phyloP scores from a whole-genome alignment of 139 green algal genomes.

The Nannochloris sp. region DNA sequence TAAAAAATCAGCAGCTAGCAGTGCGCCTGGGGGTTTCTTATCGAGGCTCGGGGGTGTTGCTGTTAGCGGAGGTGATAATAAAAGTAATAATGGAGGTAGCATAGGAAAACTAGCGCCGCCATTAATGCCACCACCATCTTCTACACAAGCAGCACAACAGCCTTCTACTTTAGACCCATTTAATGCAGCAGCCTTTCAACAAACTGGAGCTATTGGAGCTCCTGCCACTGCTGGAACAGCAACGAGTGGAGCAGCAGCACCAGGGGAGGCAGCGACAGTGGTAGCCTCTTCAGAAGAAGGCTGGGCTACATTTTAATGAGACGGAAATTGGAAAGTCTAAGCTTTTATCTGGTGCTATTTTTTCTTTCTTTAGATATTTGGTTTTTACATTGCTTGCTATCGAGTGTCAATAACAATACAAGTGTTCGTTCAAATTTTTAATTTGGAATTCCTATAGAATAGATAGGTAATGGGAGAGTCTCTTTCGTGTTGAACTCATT shows the following conservation, averaged over 20 bases:
- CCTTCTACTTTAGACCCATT: background rate
- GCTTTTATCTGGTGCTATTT: background rate
- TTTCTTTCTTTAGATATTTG: background rate
- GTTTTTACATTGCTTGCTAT: background rate
- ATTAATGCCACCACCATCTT: background rate
- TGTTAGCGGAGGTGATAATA: too few species aligned
- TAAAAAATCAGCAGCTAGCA: background rate
- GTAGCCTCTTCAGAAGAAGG: slow-evolving; percentile 1
- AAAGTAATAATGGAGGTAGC: too few species aligned
- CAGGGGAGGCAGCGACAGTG: background rate
- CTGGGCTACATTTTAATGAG: slow-evolving; percentile 32
- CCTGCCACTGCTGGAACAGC: background rate
- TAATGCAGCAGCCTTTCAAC: background rate
- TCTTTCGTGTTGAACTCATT: too few species aligned
- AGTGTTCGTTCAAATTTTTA: too few species aligned
- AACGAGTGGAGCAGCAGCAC: background rate
- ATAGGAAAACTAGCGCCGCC: background rate
- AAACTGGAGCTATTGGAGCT: slow-evolving; percentile 8
- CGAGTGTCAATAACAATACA: too few species aligned
- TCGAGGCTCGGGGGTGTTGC: too few species aligned
- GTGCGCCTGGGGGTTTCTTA: too few species aligned
- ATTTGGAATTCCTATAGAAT: too few species aligned
- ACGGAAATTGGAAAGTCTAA: too few species aligned
- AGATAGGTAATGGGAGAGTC: too few species aligned
- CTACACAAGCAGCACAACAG: background rate